Evolutionary conservation across 495 filamentous ascomycete species (phyloP).

Genomic region (Pyrenula aspistea): DNA sequence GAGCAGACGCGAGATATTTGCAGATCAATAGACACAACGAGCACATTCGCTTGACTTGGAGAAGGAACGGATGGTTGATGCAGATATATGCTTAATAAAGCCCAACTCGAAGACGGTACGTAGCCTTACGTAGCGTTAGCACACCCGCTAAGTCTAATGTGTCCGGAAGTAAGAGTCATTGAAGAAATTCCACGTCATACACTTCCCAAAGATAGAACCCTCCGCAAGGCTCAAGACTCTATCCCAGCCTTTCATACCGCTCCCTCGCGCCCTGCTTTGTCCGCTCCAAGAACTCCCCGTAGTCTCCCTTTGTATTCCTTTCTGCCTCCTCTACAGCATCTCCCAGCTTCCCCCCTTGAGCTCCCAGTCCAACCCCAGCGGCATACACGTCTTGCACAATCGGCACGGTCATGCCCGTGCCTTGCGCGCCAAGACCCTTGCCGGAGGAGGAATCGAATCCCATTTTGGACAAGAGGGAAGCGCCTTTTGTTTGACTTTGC

Average conservation of each 20-base stretch:
- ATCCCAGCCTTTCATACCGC: slow-evolving; percentile 54
- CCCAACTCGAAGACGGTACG: too few relatives aligned
- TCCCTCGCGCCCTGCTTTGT: slow-evolving; percentile 71
- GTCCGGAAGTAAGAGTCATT: too few relatives aligned
- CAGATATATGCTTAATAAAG: too few relatives aligned
- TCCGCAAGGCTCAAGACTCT: too few relatives aligned
- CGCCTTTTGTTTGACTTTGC: slow-evolving; percentile 60
- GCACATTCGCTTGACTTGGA: too few relatives aligned
- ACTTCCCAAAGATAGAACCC: too few relatives aligned
- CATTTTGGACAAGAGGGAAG: slow-evolving; percentile 79
- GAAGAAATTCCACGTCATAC: too few relatives aligned
- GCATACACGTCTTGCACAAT: slow-evolving; percentile 71
- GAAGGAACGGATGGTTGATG: too few relatives aligned
- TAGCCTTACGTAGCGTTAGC: too few relatives aligned
- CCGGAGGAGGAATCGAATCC: slow-evolving; percentile 60
- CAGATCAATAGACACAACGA: too few relatives aligned
- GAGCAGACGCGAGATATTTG: too few relatives aligned
- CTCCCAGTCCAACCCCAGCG: slow-evolving; percentile 75
- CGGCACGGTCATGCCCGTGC: slow-evolving; percentile 63
- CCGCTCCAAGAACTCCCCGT: slow-evolving; percentile 64
- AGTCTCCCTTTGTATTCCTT: slow-evolving; percentile 55
- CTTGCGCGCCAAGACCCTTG: slow-evolving; percentile 67
- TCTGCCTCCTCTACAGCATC: slow-evolving; percentile 73
- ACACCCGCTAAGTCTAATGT: too few relatives aligned
- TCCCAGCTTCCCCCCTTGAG: slow-evolving; percentile 70